Conservation (phyloP, 2,329 filamentous ascomycete genomes). For the Penicillium decumbens region DNA sequence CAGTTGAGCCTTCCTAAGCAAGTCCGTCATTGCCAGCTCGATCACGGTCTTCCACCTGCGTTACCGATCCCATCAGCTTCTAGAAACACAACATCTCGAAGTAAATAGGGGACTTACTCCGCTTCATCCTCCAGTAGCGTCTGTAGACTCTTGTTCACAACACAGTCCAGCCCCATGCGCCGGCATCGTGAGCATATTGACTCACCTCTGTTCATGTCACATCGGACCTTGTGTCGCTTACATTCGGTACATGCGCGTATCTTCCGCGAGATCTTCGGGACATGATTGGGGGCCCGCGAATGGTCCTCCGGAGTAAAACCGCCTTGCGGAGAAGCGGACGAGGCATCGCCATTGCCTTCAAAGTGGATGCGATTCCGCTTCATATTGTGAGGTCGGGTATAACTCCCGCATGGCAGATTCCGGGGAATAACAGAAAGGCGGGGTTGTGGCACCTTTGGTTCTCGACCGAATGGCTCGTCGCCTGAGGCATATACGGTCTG, state of each 20-base stretch:
- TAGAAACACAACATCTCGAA: slow-evolving; percentile 1
- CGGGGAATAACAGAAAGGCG: slow-evolving; percentile 19
- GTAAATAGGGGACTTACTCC: slow-evolving; percentile 34
- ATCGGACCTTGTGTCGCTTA: slow-evolving; percentile 53
- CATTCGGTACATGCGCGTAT: slow-evolving; percentile 51
- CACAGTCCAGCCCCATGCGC: slow-evolving; percentile 48
- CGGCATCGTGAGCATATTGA: slow-evolving; percentile 49
- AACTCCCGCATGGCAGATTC: slow-evolving; percentile 23
- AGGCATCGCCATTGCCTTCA: slow-evolving; percentile 35
- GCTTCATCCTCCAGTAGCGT: slow-evolving; percentile 49
- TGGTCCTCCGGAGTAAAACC: slow-evolving; percentile 28
- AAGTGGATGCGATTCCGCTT: slow-evolving; percentile 40
- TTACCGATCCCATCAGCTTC: slow-evolving; percentile 10
- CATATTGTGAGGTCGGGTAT: slow-evolving; percentile 25
- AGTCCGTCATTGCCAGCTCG: slow-evolving; percentile 37
- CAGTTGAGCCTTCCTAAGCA: slow-evolving; percentile 35
- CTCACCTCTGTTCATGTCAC: slow-evolving; percentile 49
- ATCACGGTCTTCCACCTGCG: slow-evolving; percentile 38
- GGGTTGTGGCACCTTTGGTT: slow-evolving; percentile 16
- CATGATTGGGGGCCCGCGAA: slow-evolving; percentile 26
- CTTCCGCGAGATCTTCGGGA: slow-evolving; percentile 43
- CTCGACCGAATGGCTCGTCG: slow-evolving; percentile 12
- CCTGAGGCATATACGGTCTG: slow-evolving; percentile 17
- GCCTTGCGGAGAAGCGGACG: slow-evolving; percentile 32
- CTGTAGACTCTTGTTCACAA: slow-evolving; percentile 51